Evolutionary conservation across 768 basidiomycete genomes (phyloP).

Genomic region (Crucibulum laeve): DNA sequence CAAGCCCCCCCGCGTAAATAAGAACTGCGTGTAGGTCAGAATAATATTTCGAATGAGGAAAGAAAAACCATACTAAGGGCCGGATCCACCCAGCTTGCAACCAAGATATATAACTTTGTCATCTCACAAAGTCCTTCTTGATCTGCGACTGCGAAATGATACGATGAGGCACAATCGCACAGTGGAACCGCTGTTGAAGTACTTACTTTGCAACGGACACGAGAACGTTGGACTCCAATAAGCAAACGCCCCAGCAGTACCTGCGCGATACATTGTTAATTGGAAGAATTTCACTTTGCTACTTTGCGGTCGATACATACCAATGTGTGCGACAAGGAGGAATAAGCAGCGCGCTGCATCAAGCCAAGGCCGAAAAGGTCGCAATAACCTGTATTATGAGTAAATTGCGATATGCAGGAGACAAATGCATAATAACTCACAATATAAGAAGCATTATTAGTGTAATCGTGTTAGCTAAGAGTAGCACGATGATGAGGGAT

Average conservation of each 20-base stretch:
- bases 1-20: not conserved
- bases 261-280: constrained; percentile 16
- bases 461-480: constrained; percentile 32
- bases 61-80: not conserved
- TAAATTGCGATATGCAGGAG: constrained; percentile 1
- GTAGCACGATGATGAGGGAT: constrained; percentile 33
- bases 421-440: constrained; percentile 20
- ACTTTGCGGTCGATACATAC: constrained; percentile 19
- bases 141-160: not conserved
- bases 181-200: not conserved
- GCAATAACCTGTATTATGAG: constrained; percentile 29
- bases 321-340: constrained; percentile 36
- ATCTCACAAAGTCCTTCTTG: not conserved
- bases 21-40: not conserved
- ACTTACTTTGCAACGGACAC: constrained; percentile 18
- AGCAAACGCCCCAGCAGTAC: constrained; percentile 34
- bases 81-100: not conserved
- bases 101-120: not conserved
- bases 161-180: not conserved
- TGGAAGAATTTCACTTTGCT: not conserved
- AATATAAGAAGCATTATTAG: constrained; percentile 33
- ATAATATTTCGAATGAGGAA: not conserved
- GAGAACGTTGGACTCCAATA: constrained; percentile 31
- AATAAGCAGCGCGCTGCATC: constrained; percentile 43
- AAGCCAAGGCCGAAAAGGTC: constrained; percentile 43